Evolutionary conservation across 768 basidiomycete genomes (phyloP).

Genomic region (Albatrellus ellisii): DNA sequence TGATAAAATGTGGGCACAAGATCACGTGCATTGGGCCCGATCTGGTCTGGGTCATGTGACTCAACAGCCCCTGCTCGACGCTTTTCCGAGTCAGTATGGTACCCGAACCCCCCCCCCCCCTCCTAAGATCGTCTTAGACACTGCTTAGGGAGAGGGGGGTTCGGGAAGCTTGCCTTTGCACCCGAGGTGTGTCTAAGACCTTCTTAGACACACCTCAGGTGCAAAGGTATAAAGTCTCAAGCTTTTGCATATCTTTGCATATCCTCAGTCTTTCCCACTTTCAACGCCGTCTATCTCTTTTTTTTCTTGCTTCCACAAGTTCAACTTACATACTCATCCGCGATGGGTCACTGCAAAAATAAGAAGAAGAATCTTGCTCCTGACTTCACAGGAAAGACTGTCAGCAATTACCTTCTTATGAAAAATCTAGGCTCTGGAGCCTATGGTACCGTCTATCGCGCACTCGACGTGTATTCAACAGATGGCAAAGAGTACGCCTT

Average conservation of each 20-base stretch:
- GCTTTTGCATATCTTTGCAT: conserved; percentile 8
- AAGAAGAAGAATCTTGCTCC: not conserved
- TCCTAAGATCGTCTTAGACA: too few relatives aligned
- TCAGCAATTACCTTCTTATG: not conserved
- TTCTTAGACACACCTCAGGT: too few relatives aligned
- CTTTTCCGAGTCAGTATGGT: too few relatives aligned
- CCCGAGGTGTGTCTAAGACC: too few relatives aligned
- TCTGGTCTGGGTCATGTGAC: too few relatives aligned
- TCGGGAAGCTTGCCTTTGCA: too few relatives aligned
- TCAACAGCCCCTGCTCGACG: too few relatives aligned
- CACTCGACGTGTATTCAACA: not conserved
- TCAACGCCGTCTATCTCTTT: not conserved
- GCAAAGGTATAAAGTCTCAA: too few relatives aligned
- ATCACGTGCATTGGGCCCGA: too few relatives aligned
- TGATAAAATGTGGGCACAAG: too few relatives aligned
- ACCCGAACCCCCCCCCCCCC: too few relatives aligned
- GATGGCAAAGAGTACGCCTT: not conserved
- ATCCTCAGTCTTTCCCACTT: not conserved
- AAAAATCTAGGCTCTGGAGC: conserved; percentile 2
- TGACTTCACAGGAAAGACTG: not conserved
- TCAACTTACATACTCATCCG: not conserved
- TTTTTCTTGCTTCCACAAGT: not conserved
- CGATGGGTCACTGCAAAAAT: not conserved
- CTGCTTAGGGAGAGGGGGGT: too few relatives aligned
- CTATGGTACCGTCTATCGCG: conserved; percentile 2